phyloP scores from a whole-genome alignment of 1,139 yeast genomes.

The Suhomyces ambrosiae region DNA sequence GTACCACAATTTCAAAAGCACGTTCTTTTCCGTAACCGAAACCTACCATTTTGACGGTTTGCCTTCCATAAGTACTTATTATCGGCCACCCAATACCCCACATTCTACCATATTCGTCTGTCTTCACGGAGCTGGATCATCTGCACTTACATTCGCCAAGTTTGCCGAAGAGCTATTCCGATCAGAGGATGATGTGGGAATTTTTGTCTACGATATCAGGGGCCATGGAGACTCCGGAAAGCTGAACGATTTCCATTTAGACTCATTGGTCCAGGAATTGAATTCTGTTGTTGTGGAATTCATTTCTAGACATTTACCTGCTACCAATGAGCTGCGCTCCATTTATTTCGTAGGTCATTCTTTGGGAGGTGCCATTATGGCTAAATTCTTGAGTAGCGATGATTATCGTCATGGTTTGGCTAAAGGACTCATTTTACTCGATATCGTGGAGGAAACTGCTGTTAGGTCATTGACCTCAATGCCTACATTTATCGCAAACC shows the following conservation, averaged over 20 bases:
- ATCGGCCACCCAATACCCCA: slow-evolving; percentile 48
- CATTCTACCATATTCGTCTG: slow-evolving; percentile 63
- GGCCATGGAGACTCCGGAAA: slow-evolving; percentile 67
- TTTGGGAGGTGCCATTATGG: slow-evolving; percentile 83
- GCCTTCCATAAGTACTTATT: slow-evolving; percentile 55
- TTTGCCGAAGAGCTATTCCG: slow-evolving; percentile 34
- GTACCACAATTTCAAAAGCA: slow-evolving; percentile 9
- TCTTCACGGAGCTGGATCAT: slow-evolving; percentile 96
- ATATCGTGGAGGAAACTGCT: slow-evolving; percentile 94
- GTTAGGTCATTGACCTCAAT: slow-evolving; percentile 66
- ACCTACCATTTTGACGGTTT: slow-evolving; percentile 8
- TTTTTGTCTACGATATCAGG: slow-evolving; percentile 74
- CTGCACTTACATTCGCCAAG: slow-evolving; percentile 73
- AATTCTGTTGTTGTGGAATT: slow-evolving; percentile 46
- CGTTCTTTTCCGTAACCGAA: slow-evolving; percentile 12
- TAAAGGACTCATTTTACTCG: slow-evolving; percentile 75
- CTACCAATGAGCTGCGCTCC: slow-evolving; percentile 14
- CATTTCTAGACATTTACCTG: slow-evolving; percentile 20
- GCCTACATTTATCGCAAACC: slow-evolving; percentile 58
- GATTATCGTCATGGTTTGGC: slow-evolving; percentile 27
- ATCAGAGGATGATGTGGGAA: slow-evolving; percentile 46
- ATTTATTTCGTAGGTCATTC: slow-evolving; percentile 81
- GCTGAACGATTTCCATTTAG: slow-evolving; percentile 47
- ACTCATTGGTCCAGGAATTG: slow-evolving; percentile 60
- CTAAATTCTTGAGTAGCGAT: slow-evolving; percentile 39